These are phyloP conservation scores for Hemileccinum impolitum DNA, from an alignment of 768 basidiomycete genomes.

Conservation along the genomic window DNA sequence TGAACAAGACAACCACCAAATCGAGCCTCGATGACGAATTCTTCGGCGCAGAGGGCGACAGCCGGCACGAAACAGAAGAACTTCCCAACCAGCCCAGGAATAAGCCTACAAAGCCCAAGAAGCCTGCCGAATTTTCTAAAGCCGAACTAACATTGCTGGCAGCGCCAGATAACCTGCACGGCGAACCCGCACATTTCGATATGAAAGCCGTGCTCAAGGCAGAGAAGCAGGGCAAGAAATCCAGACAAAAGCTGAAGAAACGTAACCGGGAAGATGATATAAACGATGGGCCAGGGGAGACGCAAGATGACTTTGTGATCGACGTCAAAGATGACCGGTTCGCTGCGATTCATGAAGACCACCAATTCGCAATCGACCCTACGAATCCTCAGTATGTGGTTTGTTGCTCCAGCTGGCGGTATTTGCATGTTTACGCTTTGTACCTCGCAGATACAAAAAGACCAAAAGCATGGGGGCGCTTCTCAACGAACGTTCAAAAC, in stretches of 20 bases:
- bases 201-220: conserved; percentile 86
- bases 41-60: conserved; percentile 50
- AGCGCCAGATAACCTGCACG: conserved; percentile 50
- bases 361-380: conserved; percentile 93
- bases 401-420: not conserved
- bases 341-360: conserved; percentile 82
- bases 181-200: conserved; percentile 76
- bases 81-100: conserved; percentile 19
- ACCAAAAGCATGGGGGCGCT: conserved; percentile 87
- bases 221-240: conserved; percentile 61
- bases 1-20: conserved; percentile 1
- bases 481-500: conserved; percentile 76
- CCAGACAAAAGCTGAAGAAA: conserved; percentile 30
- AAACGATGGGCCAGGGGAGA: conserved; percentile 54
- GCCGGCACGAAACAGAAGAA: conserved; percentile 22
- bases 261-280: conserved; percentile 25
- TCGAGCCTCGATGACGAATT: conserved; percentile 62
- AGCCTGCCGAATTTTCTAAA: conserved; percentile 25
- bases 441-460: conserved; percentile 72
- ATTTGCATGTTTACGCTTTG: not conserved
- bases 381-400: conserved; percentile 84
- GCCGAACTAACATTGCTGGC: conserved; percentile 67
- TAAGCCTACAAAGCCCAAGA: conserved; percentile 22
- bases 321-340: conserved; percentile 88
- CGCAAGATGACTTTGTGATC: conserved; percentile 79